These are phyloP conservation scores for Podospora bellae-mahoneyi DNA, from an alignment of 495 filamentous ascomycete species.

Conservation along the genomic window DNA sequence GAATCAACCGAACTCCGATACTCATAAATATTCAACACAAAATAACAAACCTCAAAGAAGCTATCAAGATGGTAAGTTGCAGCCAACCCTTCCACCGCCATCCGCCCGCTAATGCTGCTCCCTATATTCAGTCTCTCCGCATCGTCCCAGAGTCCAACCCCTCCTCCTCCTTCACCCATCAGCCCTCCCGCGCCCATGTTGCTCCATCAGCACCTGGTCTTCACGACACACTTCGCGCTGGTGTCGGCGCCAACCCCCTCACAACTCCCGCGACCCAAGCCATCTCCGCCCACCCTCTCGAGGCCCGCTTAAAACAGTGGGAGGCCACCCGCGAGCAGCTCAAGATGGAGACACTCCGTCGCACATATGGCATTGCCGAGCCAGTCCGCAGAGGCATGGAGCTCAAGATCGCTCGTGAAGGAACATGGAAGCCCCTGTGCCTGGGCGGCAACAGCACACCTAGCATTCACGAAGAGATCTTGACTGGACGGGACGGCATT, in stretches of 20 bases:
- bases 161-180: slow-evolving; percentile 57
- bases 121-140: slow-evolving; percentile 69
- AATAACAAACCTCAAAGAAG: slow-evolving; percentile 11
- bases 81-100: slow-evolving; percentile 17
- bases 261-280: slow-evolving; percentile 39
- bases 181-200: slow-evolving; percentile 50
- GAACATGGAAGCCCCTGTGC: slow-evolving; percentile 50
- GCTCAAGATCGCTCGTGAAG: slow-evolving; percentile 67
- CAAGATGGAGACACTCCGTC: slow-evolving; percentile 82
- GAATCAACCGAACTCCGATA: neutral
- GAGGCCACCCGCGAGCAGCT: slow-evolving; percentile 74
- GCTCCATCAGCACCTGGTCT: slow-evolving; percentile 88
- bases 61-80: slow-evolving; percentile 46
- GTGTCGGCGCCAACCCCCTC: slow-evolving; percentile 58
- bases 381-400: slow-evolving; percentile 94
- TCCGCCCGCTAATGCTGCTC: neutral
- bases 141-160: slow-evolving; percentile 67
- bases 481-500: slow-evolving; percentile 70
- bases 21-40: neutral
- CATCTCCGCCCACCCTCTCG: slow-evolving; percentile 78
- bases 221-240: slow-evolving; percentile 84
- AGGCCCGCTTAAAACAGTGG: slow-evolving; percentile 82
- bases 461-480: slow-evolving; percentile 72
- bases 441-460: slow-evolving; percentile 39
- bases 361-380: slow-evolving; percentile 88